Evolutionary conservation across 2,329 filamentous ascomycete species (phyloP).

Genomic region (Tolypocladium endophyticum): DNA sequence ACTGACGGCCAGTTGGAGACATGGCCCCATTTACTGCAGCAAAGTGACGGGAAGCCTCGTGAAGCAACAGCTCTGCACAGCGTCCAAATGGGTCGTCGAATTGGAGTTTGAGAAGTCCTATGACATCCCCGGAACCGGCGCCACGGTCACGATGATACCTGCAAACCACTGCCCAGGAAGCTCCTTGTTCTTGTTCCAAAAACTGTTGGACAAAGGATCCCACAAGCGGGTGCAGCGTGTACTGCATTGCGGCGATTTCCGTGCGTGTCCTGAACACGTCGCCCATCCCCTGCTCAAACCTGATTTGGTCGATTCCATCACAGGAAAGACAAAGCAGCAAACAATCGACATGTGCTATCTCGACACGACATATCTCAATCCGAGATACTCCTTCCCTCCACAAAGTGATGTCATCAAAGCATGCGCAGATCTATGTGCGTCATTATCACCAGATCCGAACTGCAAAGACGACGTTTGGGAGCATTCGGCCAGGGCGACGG

Average conservation of each 20-base stretch:
- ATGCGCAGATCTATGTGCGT: conserved; percentile 80
- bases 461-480: conserved; percentile 37
- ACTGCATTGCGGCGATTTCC: conserved; percentile 90
- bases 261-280: conserved; percentile 78
- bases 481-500: conserved; percentile 27
- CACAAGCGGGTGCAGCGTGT: conserved; percentile 62
- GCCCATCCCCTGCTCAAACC: conserved; percentile 73
- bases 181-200: conserved; percentile 88
- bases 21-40: conserved; percentile 95
- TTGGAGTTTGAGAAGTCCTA: conserved; percentile 74
- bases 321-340: conserved; percentile 66
- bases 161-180: conserved; percentile 97
- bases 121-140: conserved; percentile 73
- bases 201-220: conserved; percentile 50
- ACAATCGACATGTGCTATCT: conserved; percentile 93
- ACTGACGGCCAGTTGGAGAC: conserved; percentile 75
- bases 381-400: conserved; percentile 85
- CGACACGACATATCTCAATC: conserved; percentile 93
- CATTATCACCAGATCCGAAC: conserved; percentile 54
- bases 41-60: conserved; percentile 85
- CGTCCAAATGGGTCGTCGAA: conserved; percentile 73
- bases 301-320: conserved; percentile 57
- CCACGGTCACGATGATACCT: conserved; percentile 84
- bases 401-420: conserved; percentile 81
- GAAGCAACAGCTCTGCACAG: conserved; percentile 73